Conservation (phyloP, 768 basidiomycete genomes). For the Ramaria sp. region DNA sequence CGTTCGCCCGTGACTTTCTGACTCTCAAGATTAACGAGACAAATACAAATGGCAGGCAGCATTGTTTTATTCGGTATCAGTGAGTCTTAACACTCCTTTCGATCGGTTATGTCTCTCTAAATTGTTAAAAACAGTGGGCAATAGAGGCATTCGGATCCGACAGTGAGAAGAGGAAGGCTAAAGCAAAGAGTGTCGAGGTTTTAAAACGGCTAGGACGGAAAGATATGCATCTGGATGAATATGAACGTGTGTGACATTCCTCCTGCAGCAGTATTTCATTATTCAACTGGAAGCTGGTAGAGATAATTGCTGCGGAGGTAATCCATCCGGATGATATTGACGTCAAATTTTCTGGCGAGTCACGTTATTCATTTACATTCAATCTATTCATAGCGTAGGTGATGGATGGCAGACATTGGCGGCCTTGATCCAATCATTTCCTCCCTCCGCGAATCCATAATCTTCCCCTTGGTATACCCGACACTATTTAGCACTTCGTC, state of each 20-base stretch:
- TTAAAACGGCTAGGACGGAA: constrained; percentile 61
- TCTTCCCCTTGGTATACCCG: constrained; percentile 88
- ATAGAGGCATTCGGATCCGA: constrained; percentile 37
- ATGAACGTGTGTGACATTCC: constrained; percentile 55
- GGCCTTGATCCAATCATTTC: constrained; percentile 86
- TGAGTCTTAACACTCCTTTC: constrained; percentile 22
- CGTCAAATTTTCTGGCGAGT: constrained; percentile 60
- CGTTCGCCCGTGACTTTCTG: background rate
- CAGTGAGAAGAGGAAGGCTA: constrained; percentile 46
- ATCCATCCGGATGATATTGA: constrained; percentile 86
- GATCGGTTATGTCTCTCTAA: background rate
- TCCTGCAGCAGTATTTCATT: background rate
- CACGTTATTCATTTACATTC: background rate
- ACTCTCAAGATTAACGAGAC: background rate
- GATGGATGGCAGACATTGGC: constrained; percentile 57
- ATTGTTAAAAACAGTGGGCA: constrained; percentile 41
- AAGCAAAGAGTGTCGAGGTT: constrained; percentile 60
- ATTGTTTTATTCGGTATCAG: constrained; percentile 63
- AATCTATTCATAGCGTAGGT: background rate
- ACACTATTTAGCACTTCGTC: constrained; percentile 76
- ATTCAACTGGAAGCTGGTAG: constrained; percentile 25
- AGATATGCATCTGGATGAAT: constrained; percentile 74
- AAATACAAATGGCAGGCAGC: constrained; percentile 45
- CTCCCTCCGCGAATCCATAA: constrained; percentile 88
- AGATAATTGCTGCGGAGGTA: constrained; percentile 83